Percentiles rank a stretch among this genome's conserved stretches.
Evolutionary conservation across 108 stramenopile genomes (phyloP).

Genomic region (Bacterosira constricta): DNA sequence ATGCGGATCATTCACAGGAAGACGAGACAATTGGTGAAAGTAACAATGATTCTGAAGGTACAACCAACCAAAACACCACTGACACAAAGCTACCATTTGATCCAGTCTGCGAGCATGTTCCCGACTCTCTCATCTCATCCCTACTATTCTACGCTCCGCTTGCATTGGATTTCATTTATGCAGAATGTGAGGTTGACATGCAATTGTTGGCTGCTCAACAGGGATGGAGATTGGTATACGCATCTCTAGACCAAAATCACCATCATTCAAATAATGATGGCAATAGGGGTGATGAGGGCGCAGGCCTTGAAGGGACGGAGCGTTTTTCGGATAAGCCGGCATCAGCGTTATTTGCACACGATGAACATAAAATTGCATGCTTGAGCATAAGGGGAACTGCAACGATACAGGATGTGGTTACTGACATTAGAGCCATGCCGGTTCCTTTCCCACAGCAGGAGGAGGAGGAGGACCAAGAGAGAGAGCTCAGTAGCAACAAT

Average conservation of each 20-base stretch:
- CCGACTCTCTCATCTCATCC: conserved; percentile 63
- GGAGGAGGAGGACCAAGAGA: conserved; percentile 29
- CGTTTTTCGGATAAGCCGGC: conserved; percentile 66
- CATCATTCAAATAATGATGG: conserved; percentile 54
- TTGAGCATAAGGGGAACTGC: conserved; percentile 90
- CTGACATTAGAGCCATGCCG: conserved; percentile 93
- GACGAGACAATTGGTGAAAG: background rate
- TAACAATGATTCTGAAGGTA: background rate
- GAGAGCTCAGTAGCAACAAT: conserved; percentile 25
- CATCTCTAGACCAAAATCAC: conserved; percentile 73
- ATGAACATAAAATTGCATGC: conserved; percentile 74
- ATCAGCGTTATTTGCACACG: conserved; percentile 76
- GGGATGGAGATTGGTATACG: conserved; percentile 86
- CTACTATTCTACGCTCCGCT: conserved; percentile 88
- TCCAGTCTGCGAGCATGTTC: conserved; percentile 73
- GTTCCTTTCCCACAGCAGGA: conserved; percentile 78
- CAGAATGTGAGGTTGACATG: conserved; percentile 85
- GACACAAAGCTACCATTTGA: conserved; percentile 31
- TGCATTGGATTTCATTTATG: conserved; percentile 92
- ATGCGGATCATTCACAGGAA: background rate
- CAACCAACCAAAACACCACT: background rate
- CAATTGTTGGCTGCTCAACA: conserved; percentile 91
- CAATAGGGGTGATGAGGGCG: conserved; percentile 25
- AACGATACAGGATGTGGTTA: conserved; percentile 93
- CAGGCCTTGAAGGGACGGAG: conserved; percentile 11